phyloP scores from a whole-genome alignment of 2,329 filamentous ascomycete genomes.

The Botrytis elliptica region DNA sequence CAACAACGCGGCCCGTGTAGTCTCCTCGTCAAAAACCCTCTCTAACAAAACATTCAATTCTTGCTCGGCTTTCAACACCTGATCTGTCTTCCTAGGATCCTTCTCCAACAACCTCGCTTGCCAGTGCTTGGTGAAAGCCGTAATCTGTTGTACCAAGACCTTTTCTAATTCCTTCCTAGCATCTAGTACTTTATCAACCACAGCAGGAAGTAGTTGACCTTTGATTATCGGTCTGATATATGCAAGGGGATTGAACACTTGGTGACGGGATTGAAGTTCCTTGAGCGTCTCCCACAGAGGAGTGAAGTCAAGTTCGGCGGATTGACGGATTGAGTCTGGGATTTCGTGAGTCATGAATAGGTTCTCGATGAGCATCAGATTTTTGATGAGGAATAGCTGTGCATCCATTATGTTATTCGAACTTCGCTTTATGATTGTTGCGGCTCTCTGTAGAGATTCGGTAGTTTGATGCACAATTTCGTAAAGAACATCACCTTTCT shows the following conservation, averaged over 20 bases:
- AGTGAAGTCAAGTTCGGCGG: slow-evolving; percentile 57
- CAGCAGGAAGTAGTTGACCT: slow-evolving; percentile 39
- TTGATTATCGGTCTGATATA: slow-evolving; percentile 45
- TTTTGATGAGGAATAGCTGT: slow-evolving; percentile 91
- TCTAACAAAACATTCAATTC: slow-evolving; percentile 58
- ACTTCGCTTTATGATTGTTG: slow-evolving; percentile 65
- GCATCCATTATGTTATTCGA: slow-evolving; percentile 63
- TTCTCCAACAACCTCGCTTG: slow-evolving; percentile 51
- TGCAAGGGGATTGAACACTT: slow-evolving; percentile 54
- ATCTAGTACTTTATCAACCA: slow-evolving; percentile 49
- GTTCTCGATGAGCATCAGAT: slow-evolving; percentile 91
- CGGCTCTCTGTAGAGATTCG: slow-evolving; percentile 74
- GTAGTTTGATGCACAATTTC: slow-evolving; percentile 91
- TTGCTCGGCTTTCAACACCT: slow-evolving; percentile 52
- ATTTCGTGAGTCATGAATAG: slow-evolving; percentile 96
- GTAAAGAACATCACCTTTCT: slow-evolving; percentile 59
- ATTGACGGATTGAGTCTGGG: slow-evolving; percentile 58
- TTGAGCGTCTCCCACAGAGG: slow-evolving; percentile 63
- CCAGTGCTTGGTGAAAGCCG: slow-evolving; percentile 61
- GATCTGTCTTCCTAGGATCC: slow-evolving; percentile 42
- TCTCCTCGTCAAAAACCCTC: slow-evolving; percentile 49
- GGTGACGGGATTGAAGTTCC: slow-evolving; percentile 46
- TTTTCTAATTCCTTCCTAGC: slow-evolving; percentile 65
- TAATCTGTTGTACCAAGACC: slow-evolving; percentile 60
- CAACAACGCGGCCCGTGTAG: slow-evolving; percentile 37